Conservation (phyloP, 768 basidiomycete genomes). For the Mycena filopes region DNA sequence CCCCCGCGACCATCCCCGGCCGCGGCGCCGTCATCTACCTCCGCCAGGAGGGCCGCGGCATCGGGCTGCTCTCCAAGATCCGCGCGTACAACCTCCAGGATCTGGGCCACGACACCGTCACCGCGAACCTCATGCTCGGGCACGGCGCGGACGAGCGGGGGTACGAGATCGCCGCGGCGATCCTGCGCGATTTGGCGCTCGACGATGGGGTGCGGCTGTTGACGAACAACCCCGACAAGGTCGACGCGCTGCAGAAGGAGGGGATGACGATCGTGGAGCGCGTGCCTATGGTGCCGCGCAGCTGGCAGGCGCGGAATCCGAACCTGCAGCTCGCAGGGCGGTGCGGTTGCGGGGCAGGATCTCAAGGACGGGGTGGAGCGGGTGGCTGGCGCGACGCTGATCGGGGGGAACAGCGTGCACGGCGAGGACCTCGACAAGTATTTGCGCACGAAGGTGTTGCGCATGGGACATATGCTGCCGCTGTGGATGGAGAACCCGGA, state of each 20-base stretch:
- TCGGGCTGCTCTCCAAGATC: constrained; percentile 95
- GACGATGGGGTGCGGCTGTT: constrained; percentile 79
- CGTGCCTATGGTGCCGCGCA: constrained; percentile 93
- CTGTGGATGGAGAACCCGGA: constrained; percentile 42
- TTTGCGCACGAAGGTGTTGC: constrained; percentile 92
- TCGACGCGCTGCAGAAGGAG: constrained; percentile 86
- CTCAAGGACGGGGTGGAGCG: constrained; percentile 51
- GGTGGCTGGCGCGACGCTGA: constrained; percentile 76
- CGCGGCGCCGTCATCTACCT: constrained; percentile 95
- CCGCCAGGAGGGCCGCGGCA: constrained; percentile 97
- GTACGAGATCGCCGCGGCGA: constrained; percentile 92
- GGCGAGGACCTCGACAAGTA: constrained; percentile 95
- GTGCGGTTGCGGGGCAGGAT: constrained; percentile 34
- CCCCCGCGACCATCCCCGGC: constrained; percentile 67
- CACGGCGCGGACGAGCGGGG: constrained; percentile 94
- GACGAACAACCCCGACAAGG: constrained; percentile 99
- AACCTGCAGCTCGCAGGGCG: constrained; percentile 37
- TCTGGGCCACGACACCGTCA: constrained; percentile 98
- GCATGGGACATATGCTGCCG: constrained; percentile 96
- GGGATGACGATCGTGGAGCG: constrained; percentile 85
- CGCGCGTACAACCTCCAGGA: constrained; percentile 98
- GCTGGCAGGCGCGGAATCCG: constrained; percentile 71
- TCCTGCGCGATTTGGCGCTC: constrained; percentile 87
- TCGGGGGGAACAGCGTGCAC: constrained; percentile 79
- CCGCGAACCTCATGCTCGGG: constrained; percentile 95